Conservation (phyloP, 163 green algal genomes). For the Chlamydomonas reinhardtii region DNA sequence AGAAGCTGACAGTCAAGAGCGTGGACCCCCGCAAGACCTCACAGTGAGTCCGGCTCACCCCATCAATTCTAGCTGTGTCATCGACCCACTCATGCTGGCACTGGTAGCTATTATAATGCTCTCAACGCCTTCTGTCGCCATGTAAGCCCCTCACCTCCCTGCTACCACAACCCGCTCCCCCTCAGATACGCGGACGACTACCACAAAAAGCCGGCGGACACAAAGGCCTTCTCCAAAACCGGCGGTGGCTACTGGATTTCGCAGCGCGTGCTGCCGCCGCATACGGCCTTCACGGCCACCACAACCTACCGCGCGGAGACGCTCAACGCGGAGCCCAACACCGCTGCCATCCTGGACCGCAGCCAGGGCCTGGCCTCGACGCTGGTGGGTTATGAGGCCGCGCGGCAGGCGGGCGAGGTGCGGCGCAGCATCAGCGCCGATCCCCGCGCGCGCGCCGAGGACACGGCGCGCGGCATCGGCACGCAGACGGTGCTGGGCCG, state of each 20-base stretch:
- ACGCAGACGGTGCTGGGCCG: constrained; percentile 27
- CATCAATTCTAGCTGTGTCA: no score
- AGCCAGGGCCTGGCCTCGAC: constrained; percentile 50
- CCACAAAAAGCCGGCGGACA: constrained; percentile 47
- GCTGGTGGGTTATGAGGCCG: constrained; percentile 56
- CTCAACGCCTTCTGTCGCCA: no score
- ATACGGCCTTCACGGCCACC: constrained; percentile 50
- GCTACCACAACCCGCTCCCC: not conserved
- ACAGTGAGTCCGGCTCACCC: constrained; percentile 12
- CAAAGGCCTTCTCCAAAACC: constrained; percentile 46
- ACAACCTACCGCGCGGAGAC: constrained; percentile 59
- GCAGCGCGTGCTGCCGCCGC: constrained; percentile 7
- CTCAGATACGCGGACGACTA: constrained; percentile 39
- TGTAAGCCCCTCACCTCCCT: not conserved
- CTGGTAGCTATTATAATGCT: no score
- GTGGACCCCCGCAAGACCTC: constrained; percentile 20
- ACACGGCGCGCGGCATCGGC: constrained; percentile 13
- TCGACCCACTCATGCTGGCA: no score
- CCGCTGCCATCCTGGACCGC: constrained; percentile 40
- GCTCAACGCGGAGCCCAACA: constrained; percentile 36
- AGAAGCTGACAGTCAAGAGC: constrained; percentile 19
- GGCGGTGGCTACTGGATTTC: constrained; percentile 69
- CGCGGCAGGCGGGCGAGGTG: constrained; percentile 35
- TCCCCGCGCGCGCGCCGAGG: constrained; percentile 1
- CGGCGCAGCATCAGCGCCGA: constrained; percentile 38